phyloP scores from a whole-genome alignment of 768 basidiomycete species.

The Lentinula sp. region DNA sequence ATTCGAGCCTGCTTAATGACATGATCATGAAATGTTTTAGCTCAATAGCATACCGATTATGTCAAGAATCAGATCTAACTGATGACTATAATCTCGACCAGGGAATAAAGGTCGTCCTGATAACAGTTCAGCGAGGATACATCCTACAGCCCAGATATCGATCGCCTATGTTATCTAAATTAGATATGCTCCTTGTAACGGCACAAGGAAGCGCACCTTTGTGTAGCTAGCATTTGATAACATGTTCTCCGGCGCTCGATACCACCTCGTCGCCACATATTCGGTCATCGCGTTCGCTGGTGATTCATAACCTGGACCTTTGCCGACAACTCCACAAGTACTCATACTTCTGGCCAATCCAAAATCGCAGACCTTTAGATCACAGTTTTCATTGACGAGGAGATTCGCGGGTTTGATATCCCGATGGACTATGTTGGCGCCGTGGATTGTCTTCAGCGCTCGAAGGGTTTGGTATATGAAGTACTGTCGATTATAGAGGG shows the following conservation, averaged over 20 bases:
- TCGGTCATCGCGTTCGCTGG: conserved; percentile 86
- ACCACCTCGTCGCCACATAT: conserved; percentile 99
- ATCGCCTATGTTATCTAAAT: conserved; percentile 49
- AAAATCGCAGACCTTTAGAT: conserved; percentile 94
- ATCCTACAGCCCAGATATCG: conserved; percentile 84
- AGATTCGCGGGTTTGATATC: conserved; percentile 98
- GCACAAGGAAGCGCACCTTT: conserved; percentile 42
- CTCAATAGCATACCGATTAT: conserved; percentile 58
- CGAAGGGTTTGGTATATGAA: conserved; percentile 93
- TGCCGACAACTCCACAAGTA: conserved; percentile 79
- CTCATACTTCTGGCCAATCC: conserved; percentile 86
- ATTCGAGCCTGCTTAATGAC: not conserved
- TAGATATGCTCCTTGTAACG: conserved; percentile 5
- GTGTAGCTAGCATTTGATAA: conserved; percentile 98
- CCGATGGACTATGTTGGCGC: conserved; percentile 92
- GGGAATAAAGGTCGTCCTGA: conserved; percentile 95
- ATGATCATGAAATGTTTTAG: not conserved
- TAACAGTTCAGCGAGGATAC: conserved; percentile 93
- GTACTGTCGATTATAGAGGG: conserved; percentile 55
- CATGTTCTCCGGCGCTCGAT: conserved; percentile 99
- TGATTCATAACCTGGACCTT: conserved; percentile 65
- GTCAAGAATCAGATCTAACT: conserved; percentile 91
- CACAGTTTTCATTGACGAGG: conserved; percentile 87
- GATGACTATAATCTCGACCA: conserved; percentile 97
- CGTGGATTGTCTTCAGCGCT: conserved; percentile 93